These are phyloP conservation scores for Ilyonectria sp. DNA, from an alignment of 2,329 filamentous ascomycete species.

Conservation along the genomic window DNA sequence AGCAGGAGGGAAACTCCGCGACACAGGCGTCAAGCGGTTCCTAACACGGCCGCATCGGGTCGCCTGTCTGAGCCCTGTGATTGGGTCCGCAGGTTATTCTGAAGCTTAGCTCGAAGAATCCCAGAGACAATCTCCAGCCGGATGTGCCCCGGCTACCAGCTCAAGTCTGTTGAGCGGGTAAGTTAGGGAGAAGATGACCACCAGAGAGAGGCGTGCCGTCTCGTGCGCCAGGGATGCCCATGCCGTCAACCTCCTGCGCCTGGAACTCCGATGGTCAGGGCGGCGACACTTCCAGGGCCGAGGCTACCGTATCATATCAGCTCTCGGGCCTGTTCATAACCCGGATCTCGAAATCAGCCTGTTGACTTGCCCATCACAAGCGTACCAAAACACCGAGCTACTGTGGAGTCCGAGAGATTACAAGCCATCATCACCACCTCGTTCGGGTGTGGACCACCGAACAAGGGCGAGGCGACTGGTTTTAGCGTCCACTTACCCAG, in stretches of 20 bases:
- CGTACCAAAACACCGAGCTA: conserved; percentile 27
- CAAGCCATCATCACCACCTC: conserved; percentile 30
- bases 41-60: conserved; percentile 43
- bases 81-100: conserved; percentile 42
- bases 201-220: conserved; percentile 10
- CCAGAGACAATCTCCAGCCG: conserved; percentile 38
- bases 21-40: conserved; percentile 43
- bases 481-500: conserved; percentile 37
- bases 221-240: conserved; percentile 19
- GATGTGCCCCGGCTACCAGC: conserved; percentile 17
- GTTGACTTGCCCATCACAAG: conserved; percentile 21
- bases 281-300: conserved; percentile 21
- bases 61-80: conserved; percentile 47
- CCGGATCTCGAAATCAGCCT: conserved; percentile 27
- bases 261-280: conserved; percentile 26
- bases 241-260: conserved; percentile 20
- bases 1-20: conserved; percentile 35
- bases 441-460: conserved; percentile 38
- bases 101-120: conserved; percentile 41
- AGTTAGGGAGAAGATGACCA: conserved; percentile 14
- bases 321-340: conserved; percentile 19
- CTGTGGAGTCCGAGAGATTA: conserved; percentile 43
- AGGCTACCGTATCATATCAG: conserved; percentile 9
- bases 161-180: background rate
- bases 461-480: conserved; percentile 36